Conservation (phyloP, 2,329 filamentous ascomycete species). For the Chrysoporthe austroafricana region DNA sequence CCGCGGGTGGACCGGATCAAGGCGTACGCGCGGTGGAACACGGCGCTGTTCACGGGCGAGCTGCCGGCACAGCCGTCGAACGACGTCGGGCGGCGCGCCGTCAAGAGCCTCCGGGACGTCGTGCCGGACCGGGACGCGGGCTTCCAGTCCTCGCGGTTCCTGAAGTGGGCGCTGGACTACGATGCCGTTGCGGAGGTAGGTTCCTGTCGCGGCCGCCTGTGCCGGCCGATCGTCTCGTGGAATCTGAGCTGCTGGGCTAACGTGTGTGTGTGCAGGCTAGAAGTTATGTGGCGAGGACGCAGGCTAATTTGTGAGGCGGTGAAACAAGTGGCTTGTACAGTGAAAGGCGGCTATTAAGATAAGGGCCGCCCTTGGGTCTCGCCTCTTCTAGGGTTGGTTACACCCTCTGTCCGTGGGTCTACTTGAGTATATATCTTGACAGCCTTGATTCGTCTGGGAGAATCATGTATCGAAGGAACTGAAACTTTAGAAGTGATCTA, state of each 20-base stretch:
- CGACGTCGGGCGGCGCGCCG: neutral
- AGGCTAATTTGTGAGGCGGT: neutral
- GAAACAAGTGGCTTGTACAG: neutral
- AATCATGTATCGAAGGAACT: no score
- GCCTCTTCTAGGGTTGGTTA: no score
- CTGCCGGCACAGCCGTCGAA: neutral
- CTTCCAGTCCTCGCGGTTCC: slow-evolving; percentile 10
- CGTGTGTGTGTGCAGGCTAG: neutral
- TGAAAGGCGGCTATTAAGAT: neutral
- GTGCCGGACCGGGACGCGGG: slow-evolving; percentile 15
- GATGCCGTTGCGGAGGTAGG: slow-evolving; percentile 23
- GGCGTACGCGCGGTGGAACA: slow-evolving; percentile 30
- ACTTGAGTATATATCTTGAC: no score
- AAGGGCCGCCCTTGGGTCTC: no score
- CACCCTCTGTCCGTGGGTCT: no score
- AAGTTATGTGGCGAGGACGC: neutral
- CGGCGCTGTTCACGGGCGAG: slow-evolving; percentile 10
- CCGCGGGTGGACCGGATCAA: slow-evolving; percentile 31
- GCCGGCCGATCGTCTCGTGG: no score
- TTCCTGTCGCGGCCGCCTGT: no score
- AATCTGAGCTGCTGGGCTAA: no score
- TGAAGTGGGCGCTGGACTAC: slow-evolving; percentile 19
- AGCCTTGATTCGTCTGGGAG: no score
- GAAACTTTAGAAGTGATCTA: no score
- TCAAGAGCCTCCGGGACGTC: slow-evolving; percentile 16